Evolutionary conservation across 2,329 filamentous ascomycete genomes (phyloP).

Genomic region (Alternaria infectoria): DNA sequence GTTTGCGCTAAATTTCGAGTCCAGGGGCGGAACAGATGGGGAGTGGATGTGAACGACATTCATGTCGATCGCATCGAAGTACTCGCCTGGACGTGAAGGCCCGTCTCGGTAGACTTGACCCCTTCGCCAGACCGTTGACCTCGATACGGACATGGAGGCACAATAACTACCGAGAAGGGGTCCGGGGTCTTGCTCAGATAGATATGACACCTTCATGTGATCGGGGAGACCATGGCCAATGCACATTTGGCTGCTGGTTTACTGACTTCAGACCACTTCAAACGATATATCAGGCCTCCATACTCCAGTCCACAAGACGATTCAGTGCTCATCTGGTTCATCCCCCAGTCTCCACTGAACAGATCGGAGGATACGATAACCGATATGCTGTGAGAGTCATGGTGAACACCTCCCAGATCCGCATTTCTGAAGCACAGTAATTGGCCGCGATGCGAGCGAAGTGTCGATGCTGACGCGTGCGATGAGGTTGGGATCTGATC

Average conservation of each 20-base stretch:
- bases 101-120: background rate
- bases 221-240: background rate
- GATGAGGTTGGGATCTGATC: background rate
- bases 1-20: constrained; percentile 2
- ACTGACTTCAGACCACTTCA: background rate
- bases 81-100: background rate
- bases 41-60: background rate
- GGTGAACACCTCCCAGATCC: background rate
- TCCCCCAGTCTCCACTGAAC: background rate
- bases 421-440: background rate
- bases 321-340: background rate
- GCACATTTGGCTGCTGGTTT: background rate
- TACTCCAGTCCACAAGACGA: background rate
- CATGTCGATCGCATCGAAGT: constrained; percentile 2
- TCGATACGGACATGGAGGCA: background rate
- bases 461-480: constrained; percentile 5
- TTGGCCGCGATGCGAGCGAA: background rate
- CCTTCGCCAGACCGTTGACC: background rate
- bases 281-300: background rate
- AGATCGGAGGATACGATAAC: background rate
- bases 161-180: background rate
- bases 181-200: background rate
- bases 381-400: background rate
- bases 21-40: background rate
- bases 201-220: background rate